Percentiles rank a stretch among this genome's conserved stretches.
Conservation (phyloP, 331 rosid species). For the Pyrus hybrid region DNA sequence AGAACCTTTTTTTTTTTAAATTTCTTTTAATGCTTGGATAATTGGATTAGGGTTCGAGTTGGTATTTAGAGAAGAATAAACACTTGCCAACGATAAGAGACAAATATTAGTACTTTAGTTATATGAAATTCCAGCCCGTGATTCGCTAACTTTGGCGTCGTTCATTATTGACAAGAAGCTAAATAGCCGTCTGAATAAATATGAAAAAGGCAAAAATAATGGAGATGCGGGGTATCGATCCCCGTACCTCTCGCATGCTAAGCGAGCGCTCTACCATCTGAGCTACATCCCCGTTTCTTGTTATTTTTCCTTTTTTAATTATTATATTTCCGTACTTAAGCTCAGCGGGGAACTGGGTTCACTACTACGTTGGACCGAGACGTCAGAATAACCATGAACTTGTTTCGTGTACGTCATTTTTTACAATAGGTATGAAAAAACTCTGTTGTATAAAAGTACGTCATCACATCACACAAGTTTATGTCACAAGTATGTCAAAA, state of each 20-base stretch:
- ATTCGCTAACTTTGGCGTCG: not conserved
- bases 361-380: too few relatives aligned
- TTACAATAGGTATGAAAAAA: too few relatives aligned
- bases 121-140: not conserved
- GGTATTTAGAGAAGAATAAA: too few relatives aligned
- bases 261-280: conserved; percentile 77
- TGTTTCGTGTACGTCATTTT: too few relatives aligned
- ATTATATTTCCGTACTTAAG: not conserved
- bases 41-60: too few relatives aligned
- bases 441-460: not conserved
- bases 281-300: not conserved
- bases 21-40: too few relatives aligned
- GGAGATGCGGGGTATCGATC: conserved; percentile 92
- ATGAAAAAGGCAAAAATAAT: not conserved
- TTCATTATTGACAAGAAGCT: not conserved
- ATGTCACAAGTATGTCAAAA: not conserved
- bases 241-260: conserved; percentile 98
- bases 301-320: not conserved
- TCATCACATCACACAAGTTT: not conserved
- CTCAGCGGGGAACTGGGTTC: not conserved
- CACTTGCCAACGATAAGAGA: too few relatives aligned
- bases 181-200: not conserved
- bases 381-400: too few relatives aligned
- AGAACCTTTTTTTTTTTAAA: too few relatives aligned
- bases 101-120: too few relatives aligned